These are phyloP conservation scores for Tylopilus cervinicoccineus DNA, from an alignment of 768 basidiomycete genomes.

Conservation along the genomic window DNA sequence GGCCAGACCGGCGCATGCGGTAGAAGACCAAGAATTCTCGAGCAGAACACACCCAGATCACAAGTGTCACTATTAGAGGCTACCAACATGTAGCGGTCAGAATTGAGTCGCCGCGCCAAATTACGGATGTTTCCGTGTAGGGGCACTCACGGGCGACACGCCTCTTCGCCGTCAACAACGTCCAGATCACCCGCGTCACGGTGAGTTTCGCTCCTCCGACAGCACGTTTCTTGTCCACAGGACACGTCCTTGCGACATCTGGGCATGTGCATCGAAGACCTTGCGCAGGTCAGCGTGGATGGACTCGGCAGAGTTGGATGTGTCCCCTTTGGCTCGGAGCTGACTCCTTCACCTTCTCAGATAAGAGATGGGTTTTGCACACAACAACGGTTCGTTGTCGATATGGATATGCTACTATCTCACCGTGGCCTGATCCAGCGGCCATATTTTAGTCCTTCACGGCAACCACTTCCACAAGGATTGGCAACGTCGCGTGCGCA, in stretches of 20 bases:
- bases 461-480: slow-evolving; percentile 98
- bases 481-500: slow-evolving; percentile 95
- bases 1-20: too few species aligned
- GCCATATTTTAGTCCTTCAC: slow-evolving; percentile 63
- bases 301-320: slow-evolving; percentile 16
- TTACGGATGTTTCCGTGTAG: slow-evolving; percentile 24
- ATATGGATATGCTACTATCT: slow-evolving; percentile 26
- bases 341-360: slow-evolving; percentile 19
- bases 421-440: slow-evolving; percentile 7
- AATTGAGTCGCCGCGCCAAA: slow-evolving; percentile 27
- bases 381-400: slow-evolving; percentile 31
- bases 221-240: background rate
- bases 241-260: background rate
- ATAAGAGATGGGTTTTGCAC: slow-evolving; percentile 35
- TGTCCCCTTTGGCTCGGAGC: background rate
- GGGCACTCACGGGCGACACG: background rate
- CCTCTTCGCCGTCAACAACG: slow-evolving; percentile 24
- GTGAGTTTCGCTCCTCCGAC: slow-evolving; percentile 21
- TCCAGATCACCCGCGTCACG: slow-evolving; percentile 32
- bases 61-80: background rate
- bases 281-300: slow-evolving; percentile 21
- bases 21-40: too few species aligned
- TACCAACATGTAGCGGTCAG: background rate
- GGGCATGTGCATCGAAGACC: background rate
- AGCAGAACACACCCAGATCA: too few species aligned